Evolutionary conservation across 768 basidiomycete species (phyloP), one percentile per base, ranked within the genome.

Genomic region (Floccularia luteovirens): DNA sequence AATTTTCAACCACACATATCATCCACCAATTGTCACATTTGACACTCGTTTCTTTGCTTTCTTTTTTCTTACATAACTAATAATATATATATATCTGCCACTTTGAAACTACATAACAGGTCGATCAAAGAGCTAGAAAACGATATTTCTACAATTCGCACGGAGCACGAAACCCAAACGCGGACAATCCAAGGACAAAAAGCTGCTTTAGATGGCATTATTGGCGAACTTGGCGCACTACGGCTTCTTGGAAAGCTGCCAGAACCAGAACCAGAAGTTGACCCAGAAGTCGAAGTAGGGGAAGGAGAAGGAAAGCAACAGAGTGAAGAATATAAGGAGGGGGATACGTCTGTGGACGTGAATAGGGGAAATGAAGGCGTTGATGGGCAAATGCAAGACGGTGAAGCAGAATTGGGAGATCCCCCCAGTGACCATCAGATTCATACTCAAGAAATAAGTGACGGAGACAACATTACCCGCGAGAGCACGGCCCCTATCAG

Each of bases 141-240:
- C 49, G 88, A 90, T 55, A 88, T 89, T 73, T 54, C 73, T 3
- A 73, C 85, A 6, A 87, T 90, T 42, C 72, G 66, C 13, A 60
- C 73, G 7, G 88, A 90, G 54, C 83, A 89, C 35, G 85, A 88
- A 24, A 74, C 70, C 0, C 85, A 89, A 53, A 70, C 72, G 46
- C 74, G 75, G 31, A 72, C 69, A 17, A 74, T 90, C 42, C 71
- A 75, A 31, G 70, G 70, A 4, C 86, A 89, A 45, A 86, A 85
- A 54, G 53, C 65, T 12, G 77, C 84, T 1, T 58, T 90, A 47
- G 80, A 83, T 46, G 55, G 52, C 17, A 80, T 90, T 44, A 72
- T 90, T 11, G 46, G 63, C 6, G 79, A 84, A 36, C 66, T 90
- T 35, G 60, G 66, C 25, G 66, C 72, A 4, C 66, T 89, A 35